Evolutionary conservation across 176 grass and related monocot genomes (phyloP), one percentile per base, ranked within the genome.

Genomic region (Rhynchospora pubera): DNA sequence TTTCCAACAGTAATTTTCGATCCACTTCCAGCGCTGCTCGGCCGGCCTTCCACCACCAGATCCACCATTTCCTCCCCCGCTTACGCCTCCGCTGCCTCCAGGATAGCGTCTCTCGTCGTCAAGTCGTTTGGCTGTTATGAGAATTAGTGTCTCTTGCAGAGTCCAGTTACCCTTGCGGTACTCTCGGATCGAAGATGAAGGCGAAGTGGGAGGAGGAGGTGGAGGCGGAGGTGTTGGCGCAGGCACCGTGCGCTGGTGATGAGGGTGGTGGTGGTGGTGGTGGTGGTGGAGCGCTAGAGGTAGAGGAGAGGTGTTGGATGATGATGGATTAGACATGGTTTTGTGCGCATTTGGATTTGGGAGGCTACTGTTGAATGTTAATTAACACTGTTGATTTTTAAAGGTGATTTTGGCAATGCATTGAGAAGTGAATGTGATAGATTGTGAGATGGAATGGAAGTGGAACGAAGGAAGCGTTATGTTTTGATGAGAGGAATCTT

Each of bases 91-190:
- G 0, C 24, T 78, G 9, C 16, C 21, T 0, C 78, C 84, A 30
- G 79, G 84, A 22, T 89, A 91, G 0, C 96, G 89, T 59, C 92
- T 87, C 82, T 98, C 96, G 80, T 98, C 96, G 55, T 98, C 96
- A 13, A 98, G 85, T 16, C 92, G 85, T 78, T 98, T 98, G 34
- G 96, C 96, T 9, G 92, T 93, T 82, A 98, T 95, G 75, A 98
- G 96, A 84, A 98, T 84, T 51, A 98, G 90, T 43, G 96, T 98
- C 89, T 98, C 96, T 23, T 99, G 96, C 11, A 95, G 64, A 18
- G 92, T 95, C 96, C 96, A 99, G 92, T 99, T 99, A 28, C 96
- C 96, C 85, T 99, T 99, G 82, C 96, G 96, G 87, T 95, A 99
- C 82, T 94, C 92, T 58, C 92, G 65, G 39, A 85, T 73, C 68